phyloP scores from a whole-genome alignment of 2,329 filamentous ascomycete species.

The Paraphoma chrysanthemicola region DNA sequence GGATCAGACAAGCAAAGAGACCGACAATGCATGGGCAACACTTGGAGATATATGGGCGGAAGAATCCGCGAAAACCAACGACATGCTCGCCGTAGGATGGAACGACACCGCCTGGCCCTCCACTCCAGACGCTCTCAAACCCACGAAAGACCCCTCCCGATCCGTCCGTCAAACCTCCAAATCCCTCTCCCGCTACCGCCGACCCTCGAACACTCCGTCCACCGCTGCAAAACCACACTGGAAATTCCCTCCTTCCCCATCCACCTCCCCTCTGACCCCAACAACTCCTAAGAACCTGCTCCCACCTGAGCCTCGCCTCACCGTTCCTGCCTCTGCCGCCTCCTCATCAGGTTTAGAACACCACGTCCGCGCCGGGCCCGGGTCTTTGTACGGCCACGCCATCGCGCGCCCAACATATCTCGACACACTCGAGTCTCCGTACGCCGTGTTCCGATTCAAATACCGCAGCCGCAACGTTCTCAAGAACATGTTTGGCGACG shows the following conservation, averaged over 20 bases:
- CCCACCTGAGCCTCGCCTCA: conserved; percentile 35
- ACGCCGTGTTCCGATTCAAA: conserved; percentile 58
- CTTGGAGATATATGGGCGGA: neutral
- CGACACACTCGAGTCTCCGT: conserved; percentile 45
- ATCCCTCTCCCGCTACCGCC: conserved; percentile 17
- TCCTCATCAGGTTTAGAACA: conserved; percentile 31
- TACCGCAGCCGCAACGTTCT: conserved; percentile 48
- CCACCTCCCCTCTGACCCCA: conserved; percentile 3
- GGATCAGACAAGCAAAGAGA: neutral
- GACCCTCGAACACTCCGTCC: conserved; percentile 1
- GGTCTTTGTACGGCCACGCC: conserved; percentile 48
- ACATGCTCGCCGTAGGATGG: neutral
- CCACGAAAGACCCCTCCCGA: neutral
- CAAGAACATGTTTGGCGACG: conserved; percentile 39
- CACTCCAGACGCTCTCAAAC: neutral
- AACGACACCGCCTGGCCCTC: neutral
- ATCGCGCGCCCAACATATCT: conserved; percentile 50
- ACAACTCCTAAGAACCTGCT: conserved; percentile 26
- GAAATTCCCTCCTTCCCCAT: conserved; percentile 23
- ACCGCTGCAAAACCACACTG: conserved; percentile 39
- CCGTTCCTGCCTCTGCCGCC: conserved; percentile 15
- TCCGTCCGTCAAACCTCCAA: conserved; percentile 18
- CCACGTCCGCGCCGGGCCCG: conserved; percentile 44
- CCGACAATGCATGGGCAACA: neutral
- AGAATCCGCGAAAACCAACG: neutral